Evolutionary conservation across 352 stramenopile genomes (phyloP), one percentile per base, ranked within the genome.

Genomic region (Globisporangium middletonii): DNA sequence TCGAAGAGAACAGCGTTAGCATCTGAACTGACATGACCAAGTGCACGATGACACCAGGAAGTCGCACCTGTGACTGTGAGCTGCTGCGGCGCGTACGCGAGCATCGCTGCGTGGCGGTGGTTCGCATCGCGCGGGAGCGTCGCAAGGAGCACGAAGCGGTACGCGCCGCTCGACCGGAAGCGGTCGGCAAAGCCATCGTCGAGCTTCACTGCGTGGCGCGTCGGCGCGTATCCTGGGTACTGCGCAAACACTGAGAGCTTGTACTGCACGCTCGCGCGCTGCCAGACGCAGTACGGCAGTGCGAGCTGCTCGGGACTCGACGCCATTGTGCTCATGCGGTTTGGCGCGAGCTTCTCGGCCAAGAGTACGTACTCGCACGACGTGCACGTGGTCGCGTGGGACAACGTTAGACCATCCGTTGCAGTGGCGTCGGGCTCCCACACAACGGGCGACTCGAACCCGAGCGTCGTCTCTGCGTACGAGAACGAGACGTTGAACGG

Each of bases 131-230:
- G 43, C 7, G 69, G 63, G 11, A 77, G 42, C 18, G 65, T 69
- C 13, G 57, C 69, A 30, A 77, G 30, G 12, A 77, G 52, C 53
- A 72, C 55, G 35, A 77, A 72, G 12, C 47, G 61, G 37, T 77
- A 77, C 47, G 67, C 55, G 26, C 69, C 66, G 6, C 57, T 73
- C 3, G 58, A 56, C 7, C 45, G 43, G 33, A 77, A 77, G 49
- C 62, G 38, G 43, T 74, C 69, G 15, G 60, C 69, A 48, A 77
- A 77, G 2, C 53, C 16, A 28, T 59, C 48, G 2, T 57, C 56
- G 5, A 73, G 42, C 12, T 60, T 65, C n/a, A 70, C 51, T 11
- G 53, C 41, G 50, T 56, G 50, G 16, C 53, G 56, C 6, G 33
- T 12, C 2, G 33, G 46, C 12, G 9, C 41, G 11, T 37, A 26